Evolutionary conservation across 2,329 filamentous ascomycete genomes (phyloP), one percentile per base, ranked within the genome.

Genomic region (Ophiostoma sp.): DNA sequence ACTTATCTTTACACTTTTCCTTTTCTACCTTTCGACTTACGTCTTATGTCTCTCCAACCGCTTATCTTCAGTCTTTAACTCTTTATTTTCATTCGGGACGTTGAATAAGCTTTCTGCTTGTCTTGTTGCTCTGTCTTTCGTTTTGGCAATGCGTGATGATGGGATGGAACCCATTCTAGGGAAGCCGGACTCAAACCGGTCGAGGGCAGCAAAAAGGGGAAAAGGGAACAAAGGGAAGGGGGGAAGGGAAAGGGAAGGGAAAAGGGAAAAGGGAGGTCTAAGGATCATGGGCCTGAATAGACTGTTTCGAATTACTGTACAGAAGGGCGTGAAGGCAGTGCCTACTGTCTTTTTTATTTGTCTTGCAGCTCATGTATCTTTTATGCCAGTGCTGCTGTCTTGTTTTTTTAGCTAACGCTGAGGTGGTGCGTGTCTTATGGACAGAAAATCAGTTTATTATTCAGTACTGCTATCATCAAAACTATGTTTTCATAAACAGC

Each of bases 251-350:
- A 38, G 2, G 49, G n/a, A 38, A 60, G 16, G 45, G 11, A 49
- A 52, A 27, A 8, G n/a, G 16, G 2, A 16, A 52, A 52, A 18
- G 49, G 49, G 55, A 18, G 60, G 52, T 40, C 52, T 36, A 11
- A 38, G 4, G 27, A 27, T 12, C 55, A 52, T 7, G 4, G 27
- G 55, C 55, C 38, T 38, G 27, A 16, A 60, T 38, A 60, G 55
- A 40, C 12, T 60, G 55, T 60, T 60, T 38, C 16, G 55, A 62
- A 27, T 27, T 38, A 38, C 55, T 60, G 55, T 60, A 60, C 27
- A 60, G 18, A 60, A 38, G 27, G 55, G 55, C 27, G 49, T 38
- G 55, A 60, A 36, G 55, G 38, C 55, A 11, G 55, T 18, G 58
- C 12, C 58, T 62, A 12, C 12, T 60, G 55, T 60, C 55, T 9